Evolutionary conservation across 805 yeast species (phyloP), one percentile per base, ranked within the genome.

Genomic region (Ogataea ganodermae): DNA sequence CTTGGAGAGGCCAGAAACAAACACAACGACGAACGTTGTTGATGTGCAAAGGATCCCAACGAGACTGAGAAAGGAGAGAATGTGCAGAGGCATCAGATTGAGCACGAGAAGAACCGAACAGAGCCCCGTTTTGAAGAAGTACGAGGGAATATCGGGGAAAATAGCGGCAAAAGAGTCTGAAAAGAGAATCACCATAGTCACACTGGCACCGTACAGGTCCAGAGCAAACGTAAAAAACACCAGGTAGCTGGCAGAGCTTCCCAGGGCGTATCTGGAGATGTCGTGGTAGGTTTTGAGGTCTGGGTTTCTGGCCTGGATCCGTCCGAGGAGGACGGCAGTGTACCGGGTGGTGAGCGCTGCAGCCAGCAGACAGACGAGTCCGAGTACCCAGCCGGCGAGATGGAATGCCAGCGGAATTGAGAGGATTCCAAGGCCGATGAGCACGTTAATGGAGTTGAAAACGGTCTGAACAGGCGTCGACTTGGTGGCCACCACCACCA

Each of bases 381-480:
- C 88, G 8, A 68, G 47, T 2, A 80, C 56, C 84, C 89, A 81
- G 3, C 95, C 95, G 1, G 90, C 74, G 37, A 81, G 73, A 53
- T 72, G 75, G 46, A 87, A 66, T 1, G 86, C 95, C 51, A 82
- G 70, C 0, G 95, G 91, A 41, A 87, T 69, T 0, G 94, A 83
- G 36, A 87, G 71, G 42, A 87, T 72, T 1, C 92, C 94, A 31
- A 87, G 78, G 0, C 95, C 95, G 53, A 87, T 80, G 23, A 87
- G 67, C 0, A 86, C 86, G 61, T 87, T 87, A 41, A 86, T 81
- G 1, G 91, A 83, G 57, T 87, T 87, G 72, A 86, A 85, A 4
- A 84, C 69, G 0, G 95, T 86, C 61, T 86, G 95, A 1, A 86
- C 80, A 0, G 81, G 81, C 0, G 94, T 87, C 6, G 84, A 79